Percentiles rank a stretch among this genome's conserved stretches.
These are phyloP conservation scores for Miscanthus lutarioriparius DNA, from an alignment of 176 grass and related monocot genomes.

Conservation along the genomic window DNA sequence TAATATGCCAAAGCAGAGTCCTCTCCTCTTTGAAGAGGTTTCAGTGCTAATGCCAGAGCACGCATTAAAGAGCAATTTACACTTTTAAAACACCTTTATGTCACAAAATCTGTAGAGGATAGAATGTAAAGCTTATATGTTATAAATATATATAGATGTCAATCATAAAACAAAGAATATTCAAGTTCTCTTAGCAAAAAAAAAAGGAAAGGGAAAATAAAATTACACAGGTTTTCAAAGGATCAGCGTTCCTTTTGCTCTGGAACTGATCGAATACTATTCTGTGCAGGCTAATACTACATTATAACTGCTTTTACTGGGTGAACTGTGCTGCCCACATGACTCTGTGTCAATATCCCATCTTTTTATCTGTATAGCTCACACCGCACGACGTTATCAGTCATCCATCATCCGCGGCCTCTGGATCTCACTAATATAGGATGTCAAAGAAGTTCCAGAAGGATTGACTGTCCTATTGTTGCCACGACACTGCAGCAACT, in stretches of 20 bases:
- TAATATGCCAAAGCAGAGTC: background rate
- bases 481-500: constrained; percentile 61
- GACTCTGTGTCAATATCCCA: background rate
- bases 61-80: constrained; percentile 11
- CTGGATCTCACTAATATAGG: constrained; percentile 57
- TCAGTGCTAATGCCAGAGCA: constrained; percentile 2
- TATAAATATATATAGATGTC: constrained; percentile 1
- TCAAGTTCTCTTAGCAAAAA: background rate
- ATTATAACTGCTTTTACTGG: constrained; percentile 24
- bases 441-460: constrained; percentile 44
- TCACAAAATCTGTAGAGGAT: background rate
- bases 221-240: background rate
- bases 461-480: constrained; percentile 53
- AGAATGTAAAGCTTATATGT: background rate
- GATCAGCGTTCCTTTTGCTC: background rate
- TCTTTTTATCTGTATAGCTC: background rate
- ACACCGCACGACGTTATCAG: background rate
- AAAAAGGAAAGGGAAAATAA: background rate
- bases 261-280: constrained; percentile 8
- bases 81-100: background rate
- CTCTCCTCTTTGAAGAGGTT: background rate
- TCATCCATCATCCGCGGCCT: constrained; percentile 66
- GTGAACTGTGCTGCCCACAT: constrained; percentile 1
- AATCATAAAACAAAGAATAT: background rate
- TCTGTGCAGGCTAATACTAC: constrained; percentile 32